A percentile compares a stretch with the other conserved stretches of the same genome.
Conservation (phyloP, 2,329 filamentous ascomycete genomes). For the Monosporascus ibericus region DNA sequence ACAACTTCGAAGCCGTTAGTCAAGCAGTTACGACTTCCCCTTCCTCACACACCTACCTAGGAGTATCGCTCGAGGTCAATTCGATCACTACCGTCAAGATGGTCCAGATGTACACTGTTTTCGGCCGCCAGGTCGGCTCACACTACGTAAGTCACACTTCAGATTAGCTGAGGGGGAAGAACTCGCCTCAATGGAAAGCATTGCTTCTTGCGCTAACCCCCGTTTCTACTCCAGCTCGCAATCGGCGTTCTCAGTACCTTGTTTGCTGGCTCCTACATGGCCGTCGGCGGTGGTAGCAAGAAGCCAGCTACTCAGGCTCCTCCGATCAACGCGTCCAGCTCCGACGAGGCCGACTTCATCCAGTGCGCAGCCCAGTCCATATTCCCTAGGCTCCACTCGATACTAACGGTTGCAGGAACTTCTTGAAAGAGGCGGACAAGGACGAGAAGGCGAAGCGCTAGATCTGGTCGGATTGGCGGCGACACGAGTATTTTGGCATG, state of each 20-base stretch:
- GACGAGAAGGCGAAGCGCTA: conserved; percentile 39
- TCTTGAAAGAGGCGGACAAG: conserved; percentile 37
- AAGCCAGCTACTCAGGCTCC: conserved; percentile 36
- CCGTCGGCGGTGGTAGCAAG: conserved; percentile 40
- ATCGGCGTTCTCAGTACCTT: conserved; percentile 49
- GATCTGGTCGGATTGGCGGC: conserved; percentile 7
- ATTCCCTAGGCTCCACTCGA: conserved; percentile 10
- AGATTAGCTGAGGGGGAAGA: conserved; percentile 1
- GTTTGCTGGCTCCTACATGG: conserved; percentile 42
- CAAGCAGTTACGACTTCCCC: conserved; percentile 10
- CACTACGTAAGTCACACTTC: conserved; percentile 47
- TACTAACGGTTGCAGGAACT: conserved; percentile 33
- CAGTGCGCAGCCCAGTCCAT: conserved; percentile 40
- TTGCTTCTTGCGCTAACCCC: conserved; percentile 11
- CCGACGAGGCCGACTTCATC: conserved; percentile 60
- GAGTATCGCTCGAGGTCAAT: conserved; percentile 15
- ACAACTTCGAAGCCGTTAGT: conserved; percentile 13
- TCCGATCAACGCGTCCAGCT: conserved; percentile 56
- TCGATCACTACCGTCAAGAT: conserved; percentile 32
- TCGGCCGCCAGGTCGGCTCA: conserved; percentile 54
- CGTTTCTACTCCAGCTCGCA: conserved; percentile 38
- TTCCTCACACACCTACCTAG: conserved; percentile 8
- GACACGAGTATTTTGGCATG: conserved; percentile 10
- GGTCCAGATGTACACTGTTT: conserved; percentile 47
- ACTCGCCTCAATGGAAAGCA: neutral